Conservation (phyloP, 2,329 filamentous ascomycete species). For the Cladophialophora chaetospira region DNA sequence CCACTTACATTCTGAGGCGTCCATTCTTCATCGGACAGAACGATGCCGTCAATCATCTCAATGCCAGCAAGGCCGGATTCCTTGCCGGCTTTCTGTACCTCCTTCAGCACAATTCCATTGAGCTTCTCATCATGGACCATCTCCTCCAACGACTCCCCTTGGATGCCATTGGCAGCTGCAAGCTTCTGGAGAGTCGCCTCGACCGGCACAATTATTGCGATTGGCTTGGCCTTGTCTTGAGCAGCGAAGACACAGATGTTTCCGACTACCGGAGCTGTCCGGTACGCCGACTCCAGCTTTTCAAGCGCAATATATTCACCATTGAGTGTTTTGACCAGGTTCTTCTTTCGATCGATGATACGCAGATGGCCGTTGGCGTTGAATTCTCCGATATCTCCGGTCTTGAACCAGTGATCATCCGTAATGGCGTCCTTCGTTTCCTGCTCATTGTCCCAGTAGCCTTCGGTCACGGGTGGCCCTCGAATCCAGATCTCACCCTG, state of each 20-base stretch:
- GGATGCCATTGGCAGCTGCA: slow-evolving; percentile 60
- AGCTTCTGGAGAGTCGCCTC: slow-evolving; percentile 60
- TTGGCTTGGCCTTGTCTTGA: slow-evolving; percentile 70
- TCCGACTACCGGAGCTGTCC: slow-evolving; percentile 72
- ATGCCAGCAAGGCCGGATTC: slow-evolving; percentile 68
- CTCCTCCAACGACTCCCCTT: slow-evolving; percentile 65
- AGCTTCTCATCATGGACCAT: slow-evolving; percentile 70
- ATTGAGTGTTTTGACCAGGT: slow-evolving; percentile 91
- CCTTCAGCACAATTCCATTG: slow-evolving; percentile 65
- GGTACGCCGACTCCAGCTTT: slow-evolving; percentile 91
- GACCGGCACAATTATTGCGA: slow-evolving; percentile 74
- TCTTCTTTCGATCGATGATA: slow-evolving; percentile 97
- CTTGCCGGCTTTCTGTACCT: slow-evolving; percentile 66
- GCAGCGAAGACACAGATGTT: slow-evolving; percentile 90
- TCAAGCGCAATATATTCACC: slow-evolving; percentile 97
- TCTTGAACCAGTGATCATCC: slow-evolving; percentile 93
- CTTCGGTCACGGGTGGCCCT: slow-evolving; percentile 71
- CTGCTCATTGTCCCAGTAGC: slow-evolving; percentile 82
- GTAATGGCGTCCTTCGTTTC: slow-evolving; percentile 80
- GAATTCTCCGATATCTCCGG: slow-evolving; percentile 92
- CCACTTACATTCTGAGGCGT: slow-evolving; percentile 71
- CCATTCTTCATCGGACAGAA: slow-evolving; percentile 84
- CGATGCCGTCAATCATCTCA: slow-evolving; percentile 75
- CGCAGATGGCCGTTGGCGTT: slow-evolving; percentile 75
- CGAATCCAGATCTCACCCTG: slow-evolving; percentile 93